phyloP scores from a whole-genome alignment of 352 stramenopile species.

The Globisporangium middletonii region DNA sequence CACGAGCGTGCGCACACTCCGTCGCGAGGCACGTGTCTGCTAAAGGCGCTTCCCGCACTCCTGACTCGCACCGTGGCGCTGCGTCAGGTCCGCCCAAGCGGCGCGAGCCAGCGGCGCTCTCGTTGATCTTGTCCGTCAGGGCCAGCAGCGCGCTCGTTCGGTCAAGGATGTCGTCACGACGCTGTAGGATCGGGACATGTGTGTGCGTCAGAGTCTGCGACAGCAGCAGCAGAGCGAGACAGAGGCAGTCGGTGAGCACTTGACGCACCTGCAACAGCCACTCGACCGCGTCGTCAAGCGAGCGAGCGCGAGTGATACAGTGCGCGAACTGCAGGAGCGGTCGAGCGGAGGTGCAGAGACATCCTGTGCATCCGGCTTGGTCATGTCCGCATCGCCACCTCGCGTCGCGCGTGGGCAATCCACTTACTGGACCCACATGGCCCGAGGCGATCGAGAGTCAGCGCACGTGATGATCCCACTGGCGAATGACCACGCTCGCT shows the following conservation, averaged over 20 bases:
- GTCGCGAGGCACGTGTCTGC: background rate
- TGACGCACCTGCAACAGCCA: background rate
- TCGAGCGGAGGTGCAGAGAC: conserved; percentile 2
- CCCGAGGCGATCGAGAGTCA: too few species aligned
- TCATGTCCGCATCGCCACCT: background rate
- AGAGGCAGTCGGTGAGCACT: background rate
- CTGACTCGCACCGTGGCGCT: too few species aligned
- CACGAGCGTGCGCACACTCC: background rate
- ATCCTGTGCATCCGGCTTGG: conserved; percentile 11
- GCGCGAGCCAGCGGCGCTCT: too few species aligned
- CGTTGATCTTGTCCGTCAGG: too few species aligned
- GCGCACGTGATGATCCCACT: too few species aligned
- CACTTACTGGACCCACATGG: background rate
- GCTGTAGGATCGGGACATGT: background rate
- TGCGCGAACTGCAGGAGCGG: background rate
- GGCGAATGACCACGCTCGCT: too few species aligned
- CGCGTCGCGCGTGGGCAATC: background rate
- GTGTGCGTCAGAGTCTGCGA: background rate
- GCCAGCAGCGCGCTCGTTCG: too few species aligned
- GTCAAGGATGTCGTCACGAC: too few species aligned
- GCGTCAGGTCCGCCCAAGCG: too few species aligned
- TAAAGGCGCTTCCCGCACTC: background rate
- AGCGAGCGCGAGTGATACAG: background rate
- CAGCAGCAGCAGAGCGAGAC: background rate
- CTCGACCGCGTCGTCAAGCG: background rate